Conservation (phyloP, 805 yeast genomes). For the Debaryomyces castellii region DNA sequence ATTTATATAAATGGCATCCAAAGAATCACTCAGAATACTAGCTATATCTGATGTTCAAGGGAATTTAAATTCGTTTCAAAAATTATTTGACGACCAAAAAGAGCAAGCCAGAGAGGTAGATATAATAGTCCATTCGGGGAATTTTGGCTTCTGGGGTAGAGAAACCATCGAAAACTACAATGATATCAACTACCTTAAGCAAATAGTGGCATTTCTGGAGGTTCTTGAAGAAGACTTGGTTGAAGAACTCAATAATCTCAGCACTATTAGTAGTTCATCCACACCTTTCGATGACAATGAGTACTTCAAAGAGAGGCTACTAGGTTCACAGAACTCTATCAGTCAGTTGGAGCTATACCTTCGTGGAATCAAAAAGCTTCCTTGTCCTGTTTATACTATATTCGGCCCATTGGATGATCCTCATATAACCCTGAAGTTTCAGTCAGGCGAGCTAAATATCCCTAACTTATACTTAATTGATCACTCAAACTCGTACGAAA, state of each 20-base stretch:
- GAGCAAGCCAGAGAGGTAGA: slow-evolving; percentile 13
- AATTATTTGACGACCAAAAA: slow-evolving; percentile 12
- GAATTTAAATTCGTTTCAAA: slow-evolving; percentile 16
- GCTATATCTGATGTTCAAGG: slow-evolving; percentile 31
- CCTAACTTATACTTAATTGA: slow-evolving; percentile 63
- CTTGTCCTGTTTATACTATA: slow-evolving; percentile 73
- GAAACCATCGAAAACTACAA: slow-evolving; percentile 52
- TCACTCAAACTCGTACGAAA: slow-evolving; percentile 48
- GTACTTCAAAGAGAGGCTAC: slow-evolving; percentile 10
- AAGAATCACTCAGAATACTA: slow-evolving; percentile 12
- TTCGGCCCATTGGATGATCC: slow-evolving; percentile 79
- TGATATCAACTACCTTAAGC: slow-evolving; percentile 57
- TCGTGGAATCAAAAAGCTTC: slow-evolving; percentile 37
- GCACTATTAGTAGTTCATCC: slow-evolving; percentile 21
- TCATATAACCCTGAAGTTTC: slow-evolving; percentile 59
- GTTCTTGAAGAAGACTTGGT: slow-evolving; percentile 49
- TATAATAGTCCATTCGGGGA: slow-evolving; percentile 68
- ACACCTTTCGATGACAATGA: slow-evolving; percentile 6
- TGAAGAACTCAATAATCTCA: slow-evolving; percentile 51
- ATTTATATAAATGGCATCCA: slow-evolving; percentile 1
- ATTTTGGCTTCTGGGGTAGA: slow-evolving; percentile 71
- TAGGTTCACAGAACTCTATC: slow-evolving; percentile 5
- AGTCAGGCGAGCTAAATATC: slow-evolving; percentile 50
- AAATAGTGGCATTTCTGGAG: slow-evolving; percentile 66
- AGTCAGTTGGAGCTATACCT: slow-evolving; percentile 21